Conservation (phyloP, 208 protist species). For the Willaertia magna region DNA sequence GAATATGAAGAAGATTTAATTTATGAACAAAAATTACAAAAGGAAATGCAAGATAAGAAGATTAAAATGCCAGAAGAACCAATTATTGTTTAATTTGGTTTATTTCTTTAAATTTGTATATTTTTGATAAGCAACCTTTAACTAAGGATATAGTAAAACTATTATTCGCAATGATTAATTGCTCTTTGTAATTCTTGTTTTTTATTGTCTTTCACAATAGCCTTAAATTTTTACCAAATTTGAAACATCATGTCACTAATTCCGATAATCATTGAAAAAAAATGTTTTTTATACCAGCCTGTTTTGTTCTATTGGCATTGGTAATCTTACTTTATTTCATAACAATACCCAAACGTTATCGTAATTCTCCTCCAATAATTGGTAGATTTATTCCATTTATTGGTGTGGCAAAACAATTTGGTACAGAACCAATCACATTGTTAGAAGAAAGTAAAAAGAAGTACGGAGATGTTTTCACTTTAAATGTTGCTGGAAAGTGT, state of each 20-base stretch:
- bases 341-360: neutral
- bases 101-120: too few species aligned
- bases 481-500: constrained; percentile 1
- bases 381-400: neutral
- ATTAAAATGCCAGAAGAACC: neutral
- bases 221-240: too few species aligned
- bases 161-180: too few species aligned
- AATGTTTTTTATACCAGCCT: too few species aligned
- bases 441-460: neutral
- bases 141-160: too few species aligned
- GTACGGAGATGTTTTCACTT: neutral
- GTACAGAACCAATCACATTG: neutral
- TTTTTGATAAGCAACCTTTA: too few species aligned
- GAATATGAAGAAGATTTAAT: constrained; percentile 1
- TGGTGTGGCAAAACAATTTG: neutral
- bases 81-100: neutral
- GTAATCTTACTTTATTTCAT: neutral
- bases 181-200: too few species aligned
- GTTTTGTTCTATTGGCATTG: too few species aligned
- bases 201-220: too few species aligned
- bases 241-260: too few species aligned
- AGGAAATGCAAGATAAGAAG: neutral
- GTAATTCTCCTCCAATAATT: neutral
- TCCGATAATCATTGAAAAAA: too few species aligned
- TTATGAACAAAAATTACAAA: neutral